Percentiles rank a stretch among this genome's conserved stretches.
Conservation (phyloP, 2,329 filamentous ascomycete species). For the Decorospora gaudefroyi region DNA sequence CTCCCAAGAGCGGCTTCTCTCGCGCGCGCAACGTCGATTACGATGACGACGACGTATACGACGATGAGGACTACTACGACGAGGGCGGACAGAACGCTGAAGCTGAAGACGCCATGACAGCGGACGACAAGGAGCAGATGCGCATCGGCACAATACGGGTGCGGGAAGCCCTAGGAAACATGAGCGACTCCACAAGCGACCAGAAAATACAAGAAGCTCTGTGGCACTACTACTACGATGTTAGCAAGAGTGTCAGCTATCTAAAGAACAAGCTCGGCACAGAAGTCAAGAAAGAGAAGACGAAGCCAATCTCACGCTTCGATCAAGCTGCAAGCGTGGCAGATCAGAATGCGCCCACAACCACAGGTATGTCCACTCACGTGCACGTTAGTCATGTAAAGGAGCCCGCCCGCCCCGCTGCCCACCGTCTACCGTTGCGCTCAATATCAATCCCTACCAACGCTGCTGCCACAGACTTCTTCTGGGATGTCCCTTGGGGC, state of each 20-base stretch:
- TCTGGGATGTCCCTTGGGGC: constrained; percentile 84
- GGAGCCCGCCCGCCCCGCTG: constrained; percentile 22
- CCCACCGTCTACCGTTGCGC: constrained; percentile 37
- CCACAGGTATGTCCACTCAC: constrained; percentile 53
- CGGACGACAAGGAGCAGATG: constrained; percentile 58
- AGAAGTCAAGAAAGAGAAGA: constrained; percentile 49
- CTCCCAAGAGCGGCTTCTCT: constrained; percentile 48
- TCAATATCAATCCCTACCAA: constrained; percentile 30
- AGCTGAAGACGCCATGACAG: constrained; percentile 29
- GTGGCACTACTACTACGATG: constrained; percentile 96
- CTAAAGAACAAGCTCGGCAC: constrained; percentile 62
- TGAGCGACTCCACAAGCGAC: constrained; percentile 62
- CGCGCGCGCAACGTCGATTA: constrained; percentile 55
- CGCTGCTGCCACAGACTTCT: constrained; percentile 60
- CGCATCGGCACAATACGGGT: constrained; percentile 69
- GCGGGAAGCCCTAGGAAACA: constrained; percentile 63
- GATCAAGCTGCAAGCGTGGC: constrained; percentile 52
- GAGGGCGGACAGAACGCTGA: constrained; percentile 41
- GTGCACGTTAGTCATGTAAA: constrained; percentile 17
- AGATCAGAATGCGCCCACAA: constrained; percentile 47
- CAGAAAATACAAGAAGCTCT: constrained; percentile 84
- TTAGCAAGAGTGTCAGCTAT: constrained; percentile 82
- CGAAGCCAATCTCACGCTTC: constrained; percentile 43
- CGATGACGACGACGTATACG: constrained; percentile 58
- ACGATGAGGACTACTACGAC: constrained; percentile 53